Conservation (phyloP, 345 rosid genomes). For the Dimocarpus longan region DNA sequence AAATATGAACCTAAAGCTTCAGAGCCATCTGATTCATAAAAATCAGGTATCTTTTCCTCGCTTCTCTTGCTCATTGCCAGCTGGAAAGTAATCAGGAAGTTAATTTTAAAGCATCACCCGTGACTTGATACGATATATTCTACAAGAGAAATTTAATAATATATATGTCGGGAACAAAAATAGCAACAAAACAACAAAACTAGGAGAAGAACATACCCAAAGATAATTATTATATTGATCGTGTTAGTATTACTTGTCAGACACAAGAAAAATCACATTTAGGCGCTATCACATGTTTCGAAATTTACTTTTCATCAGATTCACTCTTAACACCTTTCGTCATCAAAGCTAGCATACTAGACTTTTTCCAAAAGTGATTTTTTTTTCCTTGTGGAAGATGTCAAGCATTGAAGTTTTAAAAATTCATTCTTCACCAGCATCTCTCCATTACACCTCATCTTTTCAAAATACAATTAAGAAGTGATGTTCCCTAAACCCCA, state of each 20-base stretch:
- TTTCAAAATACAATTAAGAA: background rate
- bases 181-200: background rate
- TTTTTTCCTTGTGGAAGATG: background rate
- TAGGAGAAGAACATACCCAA: background rate
- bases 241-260: background rate
- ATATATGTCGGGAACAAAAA: background rate
- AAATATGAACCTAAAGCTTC: constrained; percentile 86
- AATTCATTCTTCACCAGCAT: background rate
- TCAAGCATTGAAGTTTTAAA: background rate
- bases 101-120: background rate
- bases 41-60: constrained; percentile 46
- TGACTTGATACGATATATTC: too few species aligned
- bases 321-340: background rate
- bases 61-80: constrained; percentile 65
- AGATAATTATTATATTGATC: background rate
- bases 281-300: background rate
- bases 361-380: background rate
- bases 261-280: background rate
- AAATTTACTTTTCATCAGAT: background rate
- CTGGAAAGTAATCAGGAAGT: constrained; percentile 46
- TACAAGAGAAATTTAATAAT: too few species aligned
- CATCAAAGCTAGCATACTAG: background rate
- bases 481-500: background rate
- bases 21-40: constrained; percentile 79
- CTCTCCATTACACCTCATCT: background rate